Evolutionary conservation across 768 basidiomycete species (phyloP), one percentile per base, ranked within the genome.

Genomic region (Scleroderma bovista): DNA sequence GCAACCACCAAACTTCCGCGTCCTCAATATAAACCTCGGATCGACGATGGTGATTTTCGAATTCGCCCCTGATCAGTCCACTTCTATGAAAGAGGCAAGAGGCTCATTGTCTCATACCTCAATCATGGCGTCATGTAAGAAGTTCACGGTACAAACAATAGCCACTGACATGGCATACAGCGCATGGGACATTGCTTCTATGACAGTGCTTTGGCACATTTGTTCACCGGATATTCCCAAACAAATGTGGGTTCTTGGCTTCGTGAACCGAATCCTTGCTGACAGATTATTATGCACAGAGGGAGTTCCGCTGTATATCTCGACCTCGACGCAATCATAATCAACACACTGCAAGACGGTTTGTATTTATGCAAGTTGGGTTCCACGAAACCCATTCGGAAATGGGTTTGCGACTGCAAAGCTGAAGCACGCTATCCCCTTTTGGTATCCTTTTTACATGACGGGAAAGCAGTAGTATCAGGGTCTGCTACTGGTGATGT

Each of bases 41-140:
- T 9, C 22, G 17, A 39, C 12, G 6, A 33, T 22, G 22, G 31
- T 29, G 43, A 44, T 33, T 36, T 16, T 33, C 17, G 16, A 22
- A 36, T 46, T 7, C 16, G 16, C 9, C 31, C 34, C 12, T 3
- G 16, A 46, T 31, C 31, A 23, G 20, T 16, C 13, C 45, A 46
- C 32, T 46, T 46, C 31, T 46, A 46, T 10, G 31, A 34, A 22
- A 23, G 34, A 22, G 45, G 26, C 16, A 46, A 33, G 17, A 13
- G 31, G 20, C 26, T 46, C 31, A 46, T 46, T 46, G 26, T 46
- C 19, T 26, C 45, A 31, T 46, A 46, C 34, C 45, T 46, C 31
- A 46, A 46, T 29, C 45, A 46, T 20, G 45, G 45, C 22, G 16
- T 46, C 32, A 33, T 46, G 31, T 46, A 33, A 34, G 45, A 33